Percentiles rank a stretch among this genome's conserved stretches.
Conservation (phyloP, 2,329 filamentous ascomycete species). For the Pestalotiopsis sp. region DNA sequence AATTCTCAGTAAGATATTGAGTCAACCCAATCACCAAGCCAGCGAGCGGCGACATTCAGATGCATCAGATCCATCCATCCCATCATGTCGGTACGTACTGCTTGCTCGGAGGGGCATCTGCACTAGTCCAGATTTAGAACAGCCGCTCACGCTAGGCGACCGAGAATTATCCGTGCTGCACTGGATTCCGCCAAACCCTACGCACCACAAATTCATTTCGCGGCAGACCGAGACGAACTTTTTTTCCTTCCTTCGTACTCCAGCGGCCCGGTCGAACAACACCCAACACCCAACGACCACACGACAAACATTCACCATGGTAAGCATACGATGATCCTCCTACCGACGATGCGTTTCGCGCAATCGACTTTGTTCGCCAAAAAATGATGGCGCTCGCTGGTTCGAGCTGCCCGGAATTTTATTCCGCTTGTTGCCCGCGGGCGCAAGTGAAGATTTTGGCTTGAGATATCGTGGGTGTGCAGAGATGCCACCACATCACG, state of each 20-base stretch:
- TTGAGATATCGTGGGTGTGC: slow-evolving; percentile 55
- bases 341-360: slow-evolving; percentile 28
- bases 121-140: neutral
- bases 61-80: neutral
- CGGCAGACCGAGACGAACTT: slow-evolving; percentile 24
- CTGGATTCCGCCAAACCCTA: slow-evolving; percentile 25
- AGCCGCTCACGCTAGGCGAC: neutral
- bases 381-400: slow-evolving; percentile 31
- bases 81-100: slow-evolving; percentile 7
- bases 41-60: slow-evolving; percentile 1
- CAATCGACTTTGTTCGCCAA: slow-evolving; percentile 28
- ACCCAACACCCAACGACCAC: slow-evolving; percentile 46
- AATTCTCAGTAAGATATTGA: neutral
- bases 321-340: slow-evolving; percentile 50
- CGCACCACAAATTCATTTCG: slow-evolving; percentile 26
- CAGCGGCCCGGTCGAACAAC: slow-evolving; percentile 40
- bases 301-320: slow-evolving; percentile 61
- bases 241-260: slow-evolving; percentile 34
- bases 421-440: slow-evolving; percentile 44
- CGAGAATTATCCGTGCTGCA: slow-evolving; percentile 15
- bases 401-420: slow-evolving; percentile 34
- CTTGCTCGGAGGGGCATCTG: neutral
- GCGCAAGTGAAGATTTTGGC: slow-evolving; percentile 64
- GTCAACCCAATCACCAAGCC: slow-evolving; percentile 1
- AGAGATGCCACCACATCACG: slow-evolving; percentile 53